Percentiles rank a stretch among this genome's conserved stretches.
Conservation (phyloP, 2,329 filamentous ascomycete species). For the Cladosporium cucumerinum region DNA sequence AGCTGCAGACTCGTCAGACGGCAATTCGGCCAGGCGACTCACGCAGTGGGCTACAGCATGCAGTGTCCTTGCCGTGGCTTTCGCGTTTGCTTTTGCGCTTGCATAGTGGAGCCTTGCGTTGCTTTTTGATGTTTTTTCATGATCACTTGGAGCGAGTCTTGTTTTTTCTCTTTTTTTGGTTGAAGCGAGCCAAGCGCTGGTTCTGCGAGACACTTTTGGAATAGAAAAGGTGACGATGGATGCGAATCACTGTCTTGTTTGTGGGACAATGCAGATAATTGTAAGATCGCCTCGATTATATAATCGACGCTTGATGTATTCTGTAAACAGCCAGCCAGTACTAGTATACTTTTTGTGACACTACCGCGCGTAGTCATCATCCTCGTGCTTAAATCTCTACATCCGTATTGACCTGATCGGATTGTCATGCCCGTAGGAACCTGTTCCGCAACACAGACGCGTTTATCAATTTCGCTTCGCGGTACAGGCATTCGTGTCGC, state of each 20-base stretch:
- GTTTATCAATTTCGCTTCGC: background rate
- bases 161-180: background rate
- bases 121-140: constrained; percentile 3
- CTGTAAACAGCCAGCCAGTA: too few species aligned
- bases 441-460: background rate
- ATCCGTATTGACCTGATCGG: background rate
- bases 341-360: background rate
- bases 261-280: background rate
- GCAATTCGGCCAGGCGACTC: background rate
- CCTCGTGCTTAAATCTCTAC: background rate
- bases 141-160: background rate
- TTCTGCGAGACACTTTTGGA: background rate
- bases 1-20: background rate
- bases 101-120: constrained; percentile 10
- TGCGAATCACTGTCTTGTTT: background rate
- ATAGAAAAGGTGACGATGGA: background rate
- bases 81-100: constrained; percentile 1
- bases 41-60: background rate
- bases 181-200: constrained; percentile 19
- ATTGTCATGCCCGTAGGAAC: background rate
- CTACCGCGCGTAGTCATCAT: background rate
- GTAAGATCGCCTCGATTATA: background rate
- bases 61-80: background rate
- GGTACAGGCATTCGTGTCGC: background rate
- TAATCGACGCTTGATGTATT: too few species aligned